These are phyloP conservation scores for Alternaria angustiovoidea DNA, from an alignment of 2,329 filamentous ascomycete species.

Conservation along the genomic window DNA sequence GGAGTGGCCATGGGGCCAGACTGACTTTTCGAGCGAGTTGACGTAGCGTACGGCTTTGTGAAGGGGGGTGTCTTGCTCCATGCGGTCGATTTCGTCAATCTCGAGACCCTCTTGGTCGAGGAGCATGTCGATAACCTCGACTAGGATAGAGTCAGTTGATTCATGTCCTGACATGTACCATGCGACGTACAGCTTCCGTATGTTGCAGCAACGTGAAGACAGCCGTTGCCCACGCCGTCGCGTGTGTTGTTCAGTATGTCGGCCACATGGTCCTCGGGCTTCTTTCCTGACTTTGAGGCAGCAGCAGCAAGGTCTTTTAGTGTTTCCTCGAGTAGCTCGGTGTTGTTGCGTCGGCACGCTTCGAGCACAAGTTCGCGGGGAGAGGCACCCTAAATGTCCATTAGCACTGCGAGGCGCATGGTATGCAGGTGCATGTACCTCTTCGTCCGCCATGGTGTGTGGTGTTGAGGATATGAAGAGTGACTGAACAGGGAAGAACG, in stretches of 20 bases:
- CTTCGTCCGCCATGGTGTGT: slow-evolving; percentile 47
- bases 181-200: slow-evolving; percentile 76
- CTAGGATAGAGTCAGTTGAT: slow-evolving; percentile 51
- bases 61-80: slow-evolving; percentile 79
- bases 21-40: slow-evolving; percentile 70
- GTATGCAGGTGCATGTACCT: slow-evolving; percentile 29
- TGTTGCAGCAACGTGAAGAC: slow-evolving; percentile 87
- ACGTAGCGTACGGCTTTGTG: slow-evolving; percentile 81
- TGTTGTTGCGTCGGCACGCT: slow-evolving; percentile 92
- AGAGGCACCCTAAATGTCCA: slow-evolving; percentile 74
- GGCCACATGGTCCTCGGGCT: slow-evolving; percentile 69
- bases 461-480: slow-evolving; percentile 5
- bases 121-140: slow-evolving; percentile 81
- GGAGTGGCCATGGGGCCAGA: slow-evolving; percentile 71
- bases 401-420: slow-evolving; percentile 17
- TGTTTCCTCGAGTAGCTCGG: slow-evolving; percentile 79
- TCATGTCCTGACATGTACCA: background rate
- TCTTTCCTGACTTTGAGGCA: slow-evolving; percentile 59
- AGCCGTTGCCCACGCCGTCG: slow-evolving; percentile 85
- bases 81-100: slow-evolving; percentile 77
- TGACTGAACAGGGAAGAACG: slow-evolving; percentile 3
- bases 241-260: slow-evolving; percentile 84
- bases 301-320: slow-evolving; percentile 62
- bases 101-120: slow-evolving; percentile 86
- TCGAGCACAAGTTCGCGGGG: slow-evolving; percentile 87